Percentiles rank a stretch among this genome's conserved stretches.
These are phyloP conservation scores for Mycena albidolilacea DNA, from an alignment of 768 basidiomycete genomes.

Conservation along the genomic window DNA sequence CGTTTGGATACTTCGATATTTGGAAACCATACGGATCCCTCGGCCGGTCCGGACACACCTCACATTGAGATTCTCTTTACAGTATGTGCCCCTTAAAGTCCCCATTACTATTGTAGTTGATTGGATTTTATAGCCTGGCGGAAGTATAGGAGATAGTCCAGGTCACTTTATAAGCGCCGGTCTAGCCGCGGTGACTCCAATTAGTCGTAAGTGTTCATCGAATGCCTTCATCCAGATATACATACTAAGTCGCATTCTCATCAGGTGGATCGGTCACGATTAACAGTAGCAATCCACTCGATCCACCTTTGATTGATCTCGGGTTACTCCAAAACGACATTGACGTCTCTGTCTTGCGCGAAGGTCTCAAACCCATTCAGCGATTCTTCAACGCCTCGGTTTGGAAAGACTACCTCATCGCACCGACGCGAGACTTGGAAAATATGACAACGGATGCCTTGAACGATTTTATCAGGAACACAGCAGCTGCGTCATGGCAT, in stretches of 20 bases:
- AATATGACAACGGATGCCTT: too few species aligned
- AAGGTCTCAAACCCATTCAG: too few species aligned
- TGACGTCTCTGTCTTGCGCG: too few species aligned
- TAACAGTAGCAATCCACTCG: constrained; percentile 47
- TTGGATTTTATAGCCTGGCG: neutral
- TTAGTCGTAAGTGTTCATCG: neutral
- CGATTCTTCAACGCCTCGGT: too few species aligned
- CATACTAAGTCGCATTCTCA: neutral
- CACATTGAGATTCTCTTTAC: neutral
- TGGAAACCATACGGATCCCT: constrained; percentile 43
- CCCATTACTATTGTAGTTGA: neutral
- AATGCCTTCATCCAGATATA: neutral
- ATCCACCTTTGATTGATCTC: constrained; percentile 43
- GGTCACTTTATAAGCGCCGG: neutral
- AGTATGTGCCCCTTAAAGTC: neutral
- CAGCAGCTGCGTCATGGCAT: too few species aligned
- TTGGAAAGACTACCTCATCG: too few species aligned
- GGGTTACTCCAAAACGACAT: too few species aligned
- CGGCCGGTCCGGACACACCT: constrained; percentile 18
- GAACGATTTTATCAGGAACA: too few species aligned
- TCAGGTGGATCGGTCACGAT: too few species aligned
- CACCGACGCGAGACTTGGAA: too few species aligned
- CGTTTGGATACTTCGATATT: too few species aligned
- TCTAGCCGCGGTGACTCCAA: neutral
- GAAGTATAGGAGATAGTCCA: neutral